Base-by-base conservation (phyloP, 2,329 filamentous ascomycete species). In the Stenocarpella maydis region DNA sequence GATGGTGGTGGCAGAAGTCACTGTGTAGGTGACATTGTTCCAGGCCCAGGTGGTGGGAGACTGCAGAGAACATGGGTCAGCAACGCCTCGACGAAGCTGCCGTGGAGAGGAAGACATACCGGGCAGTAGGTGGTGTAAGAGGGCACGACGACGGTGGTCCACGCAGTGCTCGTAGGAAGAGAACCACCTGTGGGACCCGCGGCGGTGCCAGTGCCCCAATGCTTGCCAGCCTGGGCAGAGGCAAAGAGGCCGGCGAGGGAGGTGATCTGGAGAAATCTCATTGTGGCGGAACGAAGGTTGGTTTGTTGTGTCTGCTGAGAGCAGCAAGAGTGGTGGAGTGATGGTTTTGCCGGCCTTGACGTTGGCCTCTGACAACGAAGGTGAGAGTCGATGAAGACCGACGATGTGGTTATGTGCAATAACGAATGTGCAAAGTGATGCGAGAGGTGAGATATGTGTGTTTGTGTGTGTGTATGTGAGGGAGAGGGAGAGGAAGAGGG, bases 101-200 rank as follows among this genome's bases (percentile, higher is more conserved):
- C 10, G 50, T 15, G 12, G 24, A 64, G n/a, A n/a, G 41, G 31
- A 47, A 34, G 52, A 78, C 79, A 74, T 78, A 83, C 81, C 19
- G 83, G 82, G 73, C 83, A 85, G 76, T 79, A 81, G 52, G 81
- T 81, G 45, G 80, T 79, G 73, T 80, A 82, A 68, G 77, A 75
- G 14, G 78, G 79, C 60, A 78, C 76, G 65, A 80, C 72, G 65
- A 81, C 76, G n/a, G 81, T 82, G 28, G 80, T 81, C 71, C 74
- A 77, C 66, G 73, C 73, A 12, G 74, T 76, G 67, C 67, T 73
- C 66, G 73, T 37, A 21, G 64, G 58, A 49, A 43, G 58, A 63
- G 58, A 37, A 37, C 41, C 43, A 17, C 43, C 58, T 3, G 45
- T 54, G 53, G 60, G 53, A 49, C 65, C 55, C 19, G 19, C 52